Evolutionary conservation across 2,329 filamentous ascomycete genomes (phyloP).

Genomic region (Beauveria asiatica): DNA sequence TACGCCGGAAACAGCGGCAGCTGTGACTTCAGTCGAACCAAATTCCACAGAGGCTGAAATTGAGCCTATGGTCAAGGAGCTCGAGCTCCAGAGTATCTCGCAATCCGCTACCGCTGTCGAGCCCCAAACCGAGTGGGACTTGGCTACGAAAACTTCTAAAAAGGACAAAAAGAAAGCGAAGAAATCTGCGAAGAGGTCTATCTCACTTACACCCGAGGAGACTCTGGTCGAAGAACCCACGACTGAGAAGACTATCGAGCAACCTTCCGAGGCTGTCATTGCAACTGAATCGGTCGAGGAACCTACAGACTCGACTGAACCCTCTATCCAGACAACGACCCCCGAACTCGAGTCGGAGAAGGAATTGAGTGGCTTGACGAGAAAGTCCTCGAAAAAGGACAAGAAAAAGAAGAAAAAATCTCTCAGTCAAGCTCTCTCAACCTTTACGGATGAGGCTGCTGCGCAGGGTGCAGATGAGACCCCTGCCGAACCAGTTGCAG

Average conservation of each 20-base stretch:
- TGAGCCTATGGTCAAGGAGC: constrained; percentile 13
- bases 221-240: not conserved
- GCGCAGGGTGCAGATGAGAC: not conserved
- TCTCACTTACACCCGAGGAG: not conserved
- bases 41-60: constrained; percentile 13
- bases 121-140: constrained; percentile 23
- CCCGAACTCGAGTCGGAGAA: not conserved
- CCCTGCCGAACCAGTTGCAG: not conserved
- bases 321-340: not conserved
- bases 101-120: constrained; percentile 16
- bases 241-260: not conserved
- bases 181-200: constrained; percentile 11
- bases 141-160: constrained; percentile 21
- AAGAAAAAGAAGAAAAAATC: constrained; percentile 25
- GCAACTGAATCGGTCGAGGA: not conserved
- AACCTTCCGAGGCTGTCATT: not conserved
- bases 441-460: not conserved
- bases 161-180: constrained; percentile 22
- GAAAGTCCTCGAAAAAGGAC: constrained; percentile 18
- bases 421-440: not conserved
- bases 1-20: not conserved
- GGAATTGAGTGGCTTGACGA: not conserved
- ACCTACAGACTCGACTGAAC: not conserved
- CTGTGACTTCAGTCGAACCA: not conserved
- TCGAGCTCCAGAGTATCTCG: constrained; percentile 13